A percentile compares a stretch with the other conserved stretches of the same genome.
Conservation (phyloP, 2,329 filamentous ascomycete genomes). For the Pseudogymnoascus sp. region DNA sequence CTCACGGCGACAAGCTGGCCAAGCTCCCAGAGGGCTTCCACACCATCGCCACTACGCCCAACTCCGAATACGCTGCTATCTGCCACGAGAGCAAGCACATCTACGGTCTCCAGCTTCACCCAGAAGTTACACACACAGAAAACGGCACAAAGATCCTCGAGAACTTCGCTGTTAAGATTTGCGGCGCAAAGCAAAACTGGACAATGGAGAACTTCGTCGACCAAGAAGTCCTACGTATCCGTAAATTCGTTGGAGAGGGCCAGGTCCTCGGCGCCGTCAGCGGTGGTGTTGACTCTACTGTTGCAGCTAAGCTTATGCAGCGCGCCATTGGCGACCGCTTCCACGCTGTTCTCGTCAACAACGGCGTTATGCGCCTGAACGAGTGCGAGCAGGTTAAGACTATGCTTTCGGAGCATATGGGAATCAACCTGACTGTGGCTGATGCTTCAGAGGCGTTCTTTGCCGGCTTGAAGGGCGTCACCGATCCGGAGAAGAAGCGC, state of each 20-base stretch:
- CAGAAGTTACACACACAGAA: constrained; percentile 70
- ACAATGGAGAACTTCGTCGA: constrained; percentile 77
- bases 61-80: constrained; percentile 74
- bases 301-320: constrained; percentile 78
- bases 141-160: constrained; percentile 62
- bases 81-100: constrained; percentile 63
- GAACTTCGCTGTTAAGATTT: constrained; percentile 84
- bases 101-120: constrained; percentile 74
- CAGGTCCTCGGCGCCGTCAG: constrained; percentile 75
- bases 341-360: constrained; percentile 79
- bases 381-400: constrained; percentile 78
- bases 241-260: constrained; percentile 71
- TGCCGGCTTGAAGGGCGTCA: constrained; percentile 67
- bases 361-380: constrained; percentile 75
- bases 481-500: constrained; percentile 75
- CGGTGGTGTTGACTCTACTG: constrained; percentile 84
- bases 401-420: constrained; percentile 69
- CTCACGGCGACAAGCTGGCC: constrained; percentile 78
- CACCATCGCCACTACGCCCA: constrained; percentile 66
- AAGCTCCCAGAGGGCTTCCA: constrained; percentile 66
- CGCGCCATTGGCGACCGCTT: constrained; percentile 77
- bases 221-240: constrained; percentile 73
- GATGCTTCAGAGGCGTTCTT: constrained; percentile 75
- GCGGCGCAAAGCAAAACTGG: constrained; percentile 70
- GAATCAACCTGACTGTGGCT: constrained; percentile 84